Percentiles rank a stretch among this genome's conserved stretches.
These are phyloP conservation scores for Cordyceps militaris DNA, from an alignment of 2,329 filamentous ascomycete genomes.

Conservation along the genomic window DNA sequence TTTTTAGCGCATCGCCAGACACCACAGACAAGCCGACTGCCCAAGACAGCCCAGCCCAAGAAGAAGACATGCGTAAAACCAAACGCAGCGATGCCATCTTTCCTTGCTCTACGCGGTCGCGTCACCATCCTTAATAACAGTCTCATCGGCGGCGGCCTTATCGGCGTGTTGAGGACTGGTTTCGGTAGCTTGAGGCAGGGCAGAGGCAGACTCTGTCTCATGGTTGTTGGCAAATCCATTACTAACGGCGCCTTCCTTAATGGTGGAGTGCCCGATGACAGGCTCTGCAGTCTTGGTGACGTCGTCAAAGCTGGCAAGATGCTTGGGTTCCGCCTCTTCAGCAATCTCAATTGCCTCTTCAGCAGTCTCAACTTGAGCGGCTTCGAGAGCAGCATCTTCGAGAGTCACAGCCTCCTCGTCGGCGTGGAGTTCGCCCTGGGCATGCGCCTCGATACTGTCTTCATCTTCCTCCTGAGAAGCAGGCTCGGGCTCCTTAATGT, in stretches of 20 bases:
- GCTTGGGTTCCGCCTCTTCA: constrained; percentile 6
- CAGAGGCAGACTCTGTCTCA: not conserved
- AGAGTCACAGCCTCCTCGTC: not conserved
- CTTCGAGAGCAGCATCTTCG: constrained; percentile 14
- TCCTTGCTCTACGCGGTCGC: not conserved
- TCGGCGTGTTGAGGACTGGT: not conserved
- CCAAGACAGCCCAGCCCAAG: constrained; percentile 8
- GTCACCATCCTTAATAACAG: not conserved
- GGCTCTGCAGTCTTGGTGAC: constrained; percentile 4
- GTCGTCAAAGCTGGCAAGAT: not conserved
- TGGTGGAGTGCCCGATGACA: not conserved
- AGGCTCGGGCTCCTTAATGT: constrained; percentile 7
- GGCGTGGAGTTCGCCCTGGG: not conserved
- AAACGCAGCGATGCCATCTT: not conserved
- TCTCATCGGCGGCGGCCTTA: not conserved
- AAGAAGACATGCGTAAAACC: not conserved
- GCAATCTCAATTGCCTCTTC: constrained; percentile 13
- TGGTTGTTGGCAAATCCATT: not conserved
- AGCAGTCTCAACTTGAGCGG: constrained; percentile 13
- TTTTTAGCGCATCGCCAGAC: constrained; percentile 5
- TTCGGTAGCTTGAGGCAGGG: not conserved
- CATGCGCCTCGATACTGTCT: not conserved
- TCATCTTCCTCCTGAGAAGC: constrained; percentile 3
- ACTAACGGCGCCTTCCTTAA: not conserved
- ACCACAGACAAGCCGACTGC: constrained; percentile 4